phyloP scores from a whole-genome alignment of 2,329 filamentous ascomycete species.

The Colletotrichum simmondsii region DNA sequence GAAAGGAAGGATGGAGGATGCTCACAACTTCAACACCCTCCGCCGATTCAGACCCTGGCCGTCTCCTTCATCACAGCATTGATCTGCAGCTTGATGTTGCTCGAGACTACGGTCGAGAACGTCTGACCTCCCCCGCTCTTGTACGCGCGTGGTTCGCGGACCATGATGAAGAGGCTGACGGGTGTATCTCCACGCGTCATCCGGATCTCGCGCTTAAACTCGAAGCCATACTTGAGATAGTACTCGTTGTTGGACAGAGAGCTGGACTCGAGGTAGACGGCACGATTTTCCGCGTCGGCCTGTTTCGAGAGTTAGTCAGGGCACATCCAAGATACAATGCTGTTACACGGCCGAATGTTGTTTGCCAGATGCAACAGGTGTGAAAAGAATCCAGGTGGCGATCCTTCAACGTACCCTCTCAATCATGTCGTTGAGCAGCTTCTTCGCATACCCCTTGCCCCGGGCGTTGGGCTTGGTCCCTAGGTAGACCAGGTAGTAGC shows the following conservation, averaged over 20 bases:
- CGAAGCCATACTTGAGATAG: constrained; percentile 82
- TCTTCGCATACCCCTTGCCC: constrained; percentile 78
- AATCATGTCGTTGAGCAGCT: constrained; percentile 77
- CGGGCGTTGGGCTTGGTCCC: constrained; percentile 78
- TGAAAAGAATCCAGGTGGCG: not conserved
- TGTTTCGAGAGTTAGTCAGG: constrained; percentile 40
- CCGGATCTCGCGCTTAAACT: constrained; percentile 70
- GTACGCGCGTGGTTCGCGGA: constrained; percentile 71
- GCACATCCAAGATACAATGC: not conserved
- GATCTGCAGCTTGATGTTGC: constrained; percentile 46
- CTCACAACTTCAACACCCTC: constrained; percentile 4
- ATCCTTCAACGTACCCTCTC: constrained; percentile 59
- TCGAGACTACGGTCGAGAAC: constrained; percentile 44
- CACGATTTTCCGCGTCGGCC: constrained; percentile 75
- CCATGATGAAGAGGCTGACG: constrained; percentile 82
- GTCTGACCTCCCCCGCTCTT: constrained; percentile 35
- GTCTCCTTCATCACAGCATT: constrained; percentile 41
- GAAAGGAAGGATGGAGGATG: too few relatives aligned
- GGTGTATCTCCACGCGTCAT: constrained; percentile 68
- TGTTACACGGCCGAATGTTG: not conserved
- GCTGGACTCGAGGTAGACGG: constrained; percentile 84
- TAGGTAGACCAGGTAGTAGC: constrained; percentile 87
- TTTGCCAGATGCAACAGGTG: not conserved
- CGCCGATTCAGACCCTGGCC: constrained; percentile 2
- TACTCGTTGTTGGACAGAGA: constrained; percentile 74